phyloP scores from a whole-genome alignment of 169 alveolate genomes.

The Cryptosporidium bovis region DNA sequence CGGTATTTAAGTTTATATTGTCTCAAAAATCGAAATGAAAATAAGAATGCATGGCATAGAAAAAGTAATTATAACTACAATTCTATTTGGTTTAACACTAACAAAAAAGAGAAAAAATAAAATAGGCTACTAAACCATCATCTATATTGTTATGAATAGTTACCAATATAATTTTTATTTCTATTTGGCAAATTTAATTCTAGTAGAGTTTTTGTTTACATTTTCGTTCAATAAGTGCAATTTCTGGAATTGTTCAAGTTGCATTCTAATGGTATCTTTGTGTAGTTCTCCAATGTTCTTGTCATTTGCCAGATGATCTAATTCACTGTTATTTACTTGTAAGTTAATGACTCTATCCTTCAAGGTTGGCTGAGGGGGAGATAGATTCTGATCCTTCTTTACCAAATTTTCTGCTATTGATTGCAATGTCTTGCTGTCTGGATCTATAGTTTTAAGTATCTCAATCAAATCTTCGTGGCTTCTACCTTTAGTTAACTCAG shows the following conservation, averaged over 20 bases:
- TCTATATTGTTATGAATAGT: no score
- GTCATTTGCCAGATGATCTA: constrained; percentile 14
- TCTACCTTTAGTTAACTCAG: constrained; percentile 24
- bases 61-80: no score
- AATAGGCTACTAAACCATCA: no score
- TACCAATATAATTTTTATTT: no score
- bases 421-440: constrained; percentile 65
- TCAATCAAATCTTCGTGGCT: constrained; percentile 67
- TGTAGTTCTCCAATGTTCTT: constrained; percentile 50
- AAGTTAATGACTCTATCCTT: constrained; percentile 31
- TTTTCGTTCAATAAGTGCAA: constrained; percentile 52
- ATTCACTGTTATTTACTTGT: constrained; percentile 29
- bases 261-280: constrained; percentile 71
- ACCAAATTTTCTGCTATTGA: constrained; percentile 66
- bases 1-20: no score
- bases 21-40: no score
- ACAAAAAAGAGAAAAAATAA: no score
- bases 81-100: no score
- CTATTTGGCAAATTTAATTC: neutral
- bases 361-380: constrained; percentile 18
- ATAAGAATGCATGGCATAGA: no score
- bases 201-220: constrained; percentile 34
- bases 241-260: constrained; percentile 62
- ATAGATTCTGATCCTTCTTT: constrained; percentile 39
- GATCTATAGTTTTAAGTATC: constrained; percentile 52